Percentiles rank a stretch among this genome's conserved stretches.
These are phyloP conservation scores for Yamadazyma takamatsuzukensis DNA, from an alignment of 805 yeast genomes.

Conservation along the genomic window DNA sequence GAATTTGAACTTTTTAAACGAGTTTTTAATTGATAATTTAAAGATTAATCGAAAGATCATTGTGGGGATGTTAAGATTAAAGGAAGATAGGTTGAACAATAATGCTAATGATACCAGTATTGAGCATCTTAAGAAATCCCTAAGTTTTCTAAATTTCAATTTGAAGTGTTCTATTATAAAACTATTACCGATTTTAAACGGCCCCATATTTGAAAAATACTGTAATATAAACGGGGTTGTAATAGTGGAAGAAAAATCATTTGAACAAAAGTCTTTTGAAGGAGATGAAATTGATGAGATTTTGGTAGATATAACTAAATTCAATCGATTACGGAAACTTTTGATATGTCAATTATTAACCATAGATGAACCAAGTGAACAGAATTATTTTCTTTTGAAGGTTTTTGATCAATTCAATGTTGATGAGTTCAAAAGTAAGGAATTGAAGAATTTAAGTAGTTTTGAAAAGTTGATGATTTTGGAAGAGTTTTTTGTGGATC, in stretches of 20 bases:
- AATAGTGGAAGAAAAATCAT: conserved; percentile 19
- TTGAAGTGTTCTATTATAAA: conserved; percentile 24
- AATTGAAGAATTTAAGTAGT: conserved; percentile 5
- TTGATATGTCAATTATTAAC: conserved; percentile 37
- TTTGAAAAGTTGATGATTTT: conserved; percentile 17
- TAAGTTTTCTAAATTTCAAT: conserved; percentile 26
- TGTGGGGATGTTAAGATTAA: conserved; percentile 24
- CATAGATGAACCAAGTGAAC: conserved; percentile 24
- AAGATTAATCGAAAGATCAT: conserved; percentile 35
- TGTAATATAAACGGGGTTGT: conserved; percentile 35
- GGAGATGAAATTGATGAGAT: conserved; percentile 6
- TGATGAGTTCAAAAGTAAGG: conserved; percentile 5
- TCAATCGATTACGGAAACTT: conserved; percentile 35
- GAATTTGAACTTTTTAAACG: conserved; percentile 20
- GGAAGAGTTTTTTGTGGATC: conserved; percentile 19
- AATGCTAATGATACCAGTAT: conserved; percentile 1
- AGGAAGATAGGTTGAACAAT: conserved; percentile 19
- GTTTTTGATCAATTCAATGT: conserved; percentile 19
- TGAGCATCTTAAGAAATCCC: conserved; percentile 19
- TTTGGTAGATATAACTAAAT: conserved; percentile 16
- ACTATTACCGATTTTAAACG: conserved; percentile 32
- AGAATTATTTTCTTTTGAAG: conserved; percentile 30
- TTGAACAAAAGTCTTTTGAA: conserved; percentile 8
- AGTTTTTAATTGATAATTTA: conserved; percentile 31
- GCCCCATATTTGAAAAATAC: conserved; percentile 36